Conservation (phyloP, 106 monocot species). For the Chionographis japonica region DNA sequence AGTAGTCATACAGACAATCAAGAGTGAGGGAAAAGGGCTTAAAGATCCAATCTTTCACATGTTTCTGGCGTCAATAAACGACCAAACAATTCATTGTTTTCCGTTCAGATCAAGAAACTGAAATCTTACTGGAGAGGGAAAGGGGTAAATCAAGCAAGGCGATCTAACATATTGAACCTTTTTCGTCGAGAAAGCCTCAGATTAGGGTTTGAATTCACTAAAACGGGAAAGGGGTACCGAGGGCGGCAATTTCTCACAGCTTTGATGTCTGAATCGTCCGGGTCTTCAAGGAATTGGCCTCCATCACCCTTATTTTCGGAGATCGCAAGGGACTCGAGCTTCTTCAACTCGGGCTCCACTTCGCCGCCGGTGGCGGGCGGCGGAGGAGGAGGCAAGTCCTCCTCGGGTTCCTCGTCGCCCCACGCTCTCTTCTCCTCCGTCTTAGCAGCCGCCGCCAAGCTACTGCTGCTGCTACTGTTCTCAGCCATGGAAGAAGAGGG, state of each 20-base stretch:
- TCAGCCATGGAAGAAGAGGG: too few relatives aligned
- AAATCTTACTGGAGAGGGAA: too few relatives aligned
- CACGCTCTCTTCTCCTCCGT: conserved; percentile 32
- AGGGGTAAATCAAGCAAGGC: too few relatives aligned
- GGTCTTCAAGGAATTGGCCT: conserved; percentile 48
- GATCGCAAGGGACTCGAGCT: conserved; percentile 33
- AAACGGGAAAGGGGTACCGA: background rate
- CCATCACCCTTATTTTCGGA: conserved; percentile 15
- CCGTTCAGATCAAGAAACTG: too few relatives aligned
- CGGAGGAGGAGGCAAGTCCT: conserved; percentile 9
- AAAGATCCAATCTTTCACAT: too few relatives aligned
- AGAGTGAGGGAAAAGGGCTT: too few relatives aligned
- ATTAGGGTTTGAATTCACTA: background rate
- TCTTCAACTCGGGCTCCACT: conserved; percentile 9
- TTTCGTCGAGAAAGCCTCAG: background rate
- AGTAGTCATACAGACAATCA: background rate
- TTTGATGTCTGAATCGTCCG: conserved; percentile 58
- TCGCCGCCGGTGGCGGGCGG: background rate
- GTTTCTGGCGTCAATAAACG: too few relatives aligned
- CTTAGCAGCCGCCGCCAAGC: background rate
- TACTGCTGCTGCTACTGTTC: too few relatives aligned
- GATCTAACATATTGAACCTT: too few relatives aligned
- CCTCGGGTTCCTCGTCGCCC: conserved; percentile 40
- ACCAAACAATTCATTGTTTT: too few relatives aligned
- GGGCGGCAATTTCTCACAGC: conserved; percentile 30